phyloP scores from a whole-genome alignment of 2,329 filamentous ascomycete genomes.

The Basipetospora chlamydospora region DNA sequence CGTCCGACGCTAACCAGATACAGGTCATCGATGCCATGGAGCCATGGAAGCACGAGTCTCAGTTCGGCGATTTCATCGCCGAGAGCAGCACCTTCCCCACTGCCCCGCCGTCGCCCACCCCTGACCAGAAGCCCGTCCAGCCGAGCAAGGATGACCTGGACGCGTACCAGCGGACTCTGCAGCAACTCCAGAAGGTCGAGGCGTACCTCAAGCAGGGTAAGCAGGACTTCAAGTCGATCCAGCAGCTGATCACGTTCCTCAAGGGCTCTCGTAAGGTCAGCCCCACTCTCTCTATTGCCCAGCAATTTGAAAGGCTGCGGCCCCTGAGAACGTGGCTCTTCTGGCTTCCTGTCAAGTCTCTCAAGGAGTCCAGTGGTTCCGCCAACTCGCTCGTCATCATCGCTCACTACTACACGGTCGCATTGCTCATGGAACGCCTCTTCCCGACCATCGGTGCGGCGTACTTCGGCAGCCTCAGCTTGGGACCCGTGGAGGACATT shows the following conservation, averaged over 20 bases:
- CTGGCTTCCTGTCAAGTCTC: slow-evolving; percentile 77
- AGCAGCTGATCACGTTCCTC: slow-evolving; percentile 57
- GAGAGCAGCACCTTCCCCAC: slow-evolving; percentile 63
- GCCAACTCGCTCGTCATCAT: slow-evolving; percentile 69
- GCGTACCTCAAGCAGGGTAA: slow-evolving; percentile 52
- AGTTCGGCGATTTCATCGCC: slow-evolving; percentile 68
- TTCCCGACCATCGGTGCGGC: slow-evolving; percentile 84
- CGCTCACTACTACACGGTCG: slow-evolving; percentile 82
- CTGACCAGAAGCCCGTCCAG: slow-evolving; percentile 45
- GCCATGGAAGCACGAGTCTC: slow-evolving; percentile 76
- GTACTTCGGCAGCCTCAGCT: slow-evolving; percentile 70
- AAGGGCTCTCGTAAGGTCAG: slow-evolving; percentile 58
- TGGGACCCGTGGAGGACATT: slow-evolving; percentile 76
- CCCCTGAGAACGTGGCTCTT: slow-evolving; percentile 86
- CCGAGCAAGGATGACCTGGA: slow-evolving; percentile 57
- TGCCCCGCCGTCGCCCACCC: slow-evolving; percentile 46
- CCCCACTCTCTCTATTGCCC: slow-evolving; percentile 54
- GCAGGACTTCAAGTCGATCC: slow-evolving; percentile 53
- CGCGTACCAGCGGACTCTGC: slow-evolving; percentile 50
- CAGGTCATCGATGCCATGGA: slow-evolving; percentile 87
- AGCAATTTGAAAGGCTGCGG: slow-evolving; percentile 83
- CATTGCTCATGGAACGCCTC: slow-evolving; percentile 74
- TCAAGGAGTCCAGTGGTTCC: slow-evolving; percentile 63
- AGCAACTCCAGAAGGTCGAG: slow-evolving; percentile 54
- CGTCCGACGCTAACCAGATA: slow-evolving; percentile 9